These are phyloP conservation scores for Colletotrichum sp. DNA, from an alignment of 2,329 filamentous ascomycete genomes.

Conservation along the genomic window DNA sequence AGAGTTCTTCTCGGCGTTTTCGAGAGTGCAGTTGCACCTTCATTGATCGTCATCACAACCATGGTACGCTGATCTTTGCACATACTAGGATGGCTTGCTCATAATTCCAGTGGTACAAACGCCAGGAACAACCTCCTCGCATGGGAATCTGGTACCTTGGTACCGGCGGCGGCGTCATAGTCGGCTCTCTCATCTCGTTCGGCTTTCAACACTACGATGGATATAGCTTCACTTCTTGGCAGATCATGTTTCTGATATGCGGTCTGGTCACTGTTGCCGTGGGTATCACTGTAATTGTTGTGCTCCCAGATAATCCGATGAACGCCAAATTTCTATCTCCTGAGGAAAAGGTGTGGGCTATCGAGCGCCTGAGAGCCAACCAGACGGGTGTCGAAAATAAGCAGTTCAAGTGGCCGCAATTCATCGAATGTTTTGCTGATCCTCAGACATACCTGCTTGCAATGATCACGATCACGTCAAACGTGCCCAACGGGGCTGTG, in stretches of 20 bases:
- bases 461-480: conserved; percentile 63
- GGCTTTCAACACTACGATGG: conserved; percentile 58
- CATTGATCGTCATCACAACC: conserved; percentile 50
- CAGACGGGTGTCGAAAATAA: conserved; percentile 79
- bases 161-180: conserved; percentile 61
- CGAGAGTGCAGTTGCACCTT: conserved; percentile 39
- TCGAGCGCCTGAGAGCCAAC: conserved; percentile 77
- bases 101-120: conserved; percentile 42
- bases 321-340: conserved; percentile 59
- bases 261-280: conserved; percentile 64
- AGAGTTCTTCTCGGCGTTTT: conserved; percentile 26
- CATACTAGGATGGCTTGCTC: neutral
- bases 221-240: conserved; percentile 36
- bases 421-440: conserved; percentile 55
- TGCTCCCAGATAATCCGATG: conserved; percentile 62
- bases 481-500: conserved; percentile 67
- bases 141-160: conserved; percentile 70
- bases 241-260: conserved; percentile 65
- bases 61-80: conserved; percentile 26
- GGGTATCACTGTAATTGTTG: conserved; percentile 62
- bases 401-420: conserved; percentile 71
- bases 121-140: conserved; percentile 64
- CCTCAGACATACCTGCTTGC: conserved; percentile 65
- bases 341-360: conserved; percentile 68
- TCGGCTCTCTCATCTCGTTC: conserved; percentile 60